Evolutionary conservation across 2,329 filamentous ascomycete species (phyloP), one percentile per base, ranked within the genome.

Genomic region (Venturia carpophila): DNA sequence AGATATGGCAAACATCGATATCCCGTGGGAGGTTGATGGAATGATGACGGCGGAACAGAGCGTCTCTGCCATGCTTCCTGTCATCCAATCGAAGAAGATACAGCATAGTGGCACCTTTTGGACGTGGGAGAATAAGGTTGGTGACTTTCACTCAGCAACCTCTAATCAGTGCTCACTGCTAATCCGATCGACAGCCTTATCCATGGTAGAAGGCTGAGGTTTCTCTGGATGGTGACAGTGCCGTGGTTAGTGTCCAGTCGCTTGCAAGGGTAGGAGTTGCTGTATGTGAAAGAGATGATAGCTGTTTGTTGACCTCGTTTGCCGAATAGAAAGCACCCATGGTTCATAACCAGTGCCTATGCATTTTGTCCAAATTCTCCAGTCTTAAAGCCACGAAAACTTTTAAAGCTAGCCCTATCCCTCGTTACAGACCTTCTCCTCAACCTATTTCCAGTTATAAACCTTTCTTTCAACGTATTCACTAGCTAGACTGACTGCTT

Each of bases 31-130:
- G 52, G 78, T 84, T 10, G 76, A 81, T 56, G 82, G 81, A 1
- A 78, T 81, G 67, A 83, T 84, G 66, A 78, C 75, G 4, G 74
- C 80, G 0, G 74, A 79, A 64, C 77, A 83, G 69, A 82, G 79
- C 24, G 81, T 84, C 4, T 67, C 68, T 6, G 78, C 75, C 34
- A 82, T 83, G 79, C 75, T 83, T 42, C 70, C 75, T 65, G 80
- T 83, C 1, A 81, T 84, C 66, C 75, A 77, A 67, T 79, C 75
- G 68, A 84, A 80, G 71, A 75, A 73, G 34, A 75, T 76, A 34
- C 74, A 76, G 67, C 77, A 83, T 61, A 82, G 76, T 67, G 82
- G 82, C 4, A 84, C 80, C 1, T 84, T 84, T 67, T 84, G 81
- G 81, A 82, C 81, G 7, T 84, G 78, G 75, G 78, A 84, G 68